A percentile compares a stretch with the other conserved stretches of the same genome.
Conservation (phyloP, 345 rosid genomes). For the Salix purpurea region DNA sequence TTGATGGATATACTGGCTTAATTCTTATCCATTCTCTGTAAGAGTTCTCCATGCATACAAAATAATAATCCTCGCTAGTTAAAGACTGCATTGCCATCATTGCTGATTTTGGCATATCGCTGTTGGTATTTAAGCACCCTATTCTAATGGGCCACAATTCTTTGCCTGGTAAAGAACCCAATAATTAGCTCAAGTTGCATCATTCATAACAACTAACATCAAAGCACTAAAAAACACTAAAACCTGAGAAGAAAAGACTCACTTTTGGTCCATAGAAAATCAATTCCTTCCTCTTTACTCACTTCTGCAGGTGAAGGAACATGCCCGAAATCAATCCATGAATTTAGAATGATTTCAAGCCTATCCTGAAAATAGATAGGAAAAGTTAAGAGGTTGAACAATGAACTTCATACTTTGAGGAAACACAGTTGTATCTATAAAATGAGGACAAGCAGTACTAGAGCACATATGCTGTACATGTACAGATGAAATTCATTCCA, state of each 20-base stretch:
- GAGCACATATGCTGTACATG: background rate
- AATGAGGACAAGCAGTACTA: background rate
- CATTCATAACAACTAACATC: background rate
- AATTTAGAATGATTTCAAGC: constrained; percentile 67
- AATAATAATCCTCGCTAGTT: constrained; percentile 39
- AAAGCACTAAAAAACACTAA: background rate
- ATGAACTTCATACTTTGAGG: background rate
- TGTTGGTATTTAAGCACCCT: constrained; percentile 42
- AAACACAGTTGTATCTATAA: background rate
- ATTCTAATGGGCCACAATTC: constrained; percentile 54
- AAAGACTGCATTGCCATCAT: constrained; percentile 47
- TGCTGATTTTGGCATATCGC: constrained; percentile 35
- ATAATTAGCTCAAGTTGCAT: constrained; percentile 4
- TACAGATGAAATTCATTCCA: background rate
- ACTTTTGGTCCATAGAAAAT: constrained; percentile 57
- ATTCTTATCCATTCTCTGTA: constrained; percentile 21
- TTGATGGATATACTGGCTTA: constrained; percentile 27
- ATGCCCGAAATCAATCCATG: constrained; percentile 53
- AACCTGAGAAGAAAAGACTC: constrained; percentile 3
- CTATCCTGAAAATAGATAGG: constrained; percentile 51
- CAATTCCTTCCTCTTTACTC: constrained; percentile 63
- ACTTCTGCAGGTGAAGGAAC: constrained; percentile 76
- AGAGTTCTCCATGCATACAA: constrained; percentile 45
- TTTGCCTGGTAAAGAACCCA: constrained; percentile 31
- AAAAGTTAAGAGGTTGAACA: constrained; percentile 6